These are phyloP conservation scores for Pterocarpus macrocarpus DNA, from an alignment of 306 rosid species.

Conservation along the genomic window DNA sequence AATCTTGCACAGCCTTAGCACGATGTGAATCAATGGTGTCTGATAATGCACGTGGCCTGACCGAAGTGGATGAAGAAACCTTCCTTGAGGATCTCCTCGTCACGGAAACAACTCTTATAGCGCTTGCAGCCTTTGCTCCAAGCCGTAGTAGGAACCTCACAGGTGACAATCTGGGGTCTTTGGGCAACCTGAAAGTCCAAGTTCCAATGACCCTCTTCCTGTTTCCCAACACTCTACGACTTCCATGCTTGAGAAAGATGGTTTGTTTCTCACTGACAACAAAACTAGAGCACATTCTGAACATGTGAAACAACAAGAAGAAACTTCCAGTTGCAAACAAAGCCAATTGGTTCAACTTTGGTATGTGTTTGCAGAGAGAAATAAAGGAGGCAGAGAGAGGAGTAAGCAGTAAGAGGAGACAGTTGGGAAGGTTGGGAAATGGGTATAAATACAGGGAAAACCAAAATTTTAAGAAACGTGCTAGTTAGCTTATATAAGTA, in stretches of 20 bases:
- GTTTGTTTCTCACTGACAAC: slow-evolving; percentile 72
- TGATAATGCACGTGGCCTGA: slow-evolving; percentile 74
- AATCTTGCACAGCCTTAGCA: slow-evolving; percentile 86
- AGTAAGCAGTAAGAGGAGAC: slow-evolving; percentile 46
- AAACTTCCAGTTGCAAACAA: slow-evolving; percentile 22
- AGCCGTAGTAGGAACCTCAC: slow-evolving; percentile 66
- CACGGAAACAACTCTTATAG: slow-evolving; percentile 58
- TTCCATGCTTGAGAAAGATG: slow-evolving; percentile 57
- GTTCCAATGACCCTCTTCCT: slow-evolving; percentile 58
- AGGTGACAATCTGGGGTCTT: slow-evolving; percentile 60
- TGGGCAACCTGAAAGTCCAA: slow-evolving; percentile 60
- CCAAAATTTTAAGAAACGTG: slow-evolving; percentile 26
- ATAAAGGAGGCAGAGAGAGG: slow-evolving; percentile 25
- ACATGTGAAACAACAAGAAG: slow-evolving; percentile 53
- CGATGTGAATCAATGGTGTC: slow-evolving; percentile 77
- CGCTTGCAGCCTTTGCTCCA: slow-evolving; percentile 71
- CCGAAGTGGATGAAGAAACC: slow-evolving; percentile 74
- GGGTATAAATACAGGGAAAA: slow-evolving; percentile 41
- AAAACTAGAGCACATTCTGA: slow-evolving; percentile 79
- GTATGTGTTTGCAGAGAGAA: slow-evolving; percentile 5
- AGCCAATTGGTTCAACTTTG: slow-evolving; percentile 30
- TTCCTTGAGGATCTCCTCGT: slow-evolving; percentile 69
- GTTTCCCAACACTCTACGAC: slow-evolving; percentile 49
- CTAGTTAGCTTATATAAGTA: slow-evolving; percentile 9
- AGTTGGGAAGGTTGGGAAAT: slow-evolving; percentile 41